Conservation (phyloP, 2,329 filamentous ascomycete genomes). For the Lachnellula suecica region DNA sequence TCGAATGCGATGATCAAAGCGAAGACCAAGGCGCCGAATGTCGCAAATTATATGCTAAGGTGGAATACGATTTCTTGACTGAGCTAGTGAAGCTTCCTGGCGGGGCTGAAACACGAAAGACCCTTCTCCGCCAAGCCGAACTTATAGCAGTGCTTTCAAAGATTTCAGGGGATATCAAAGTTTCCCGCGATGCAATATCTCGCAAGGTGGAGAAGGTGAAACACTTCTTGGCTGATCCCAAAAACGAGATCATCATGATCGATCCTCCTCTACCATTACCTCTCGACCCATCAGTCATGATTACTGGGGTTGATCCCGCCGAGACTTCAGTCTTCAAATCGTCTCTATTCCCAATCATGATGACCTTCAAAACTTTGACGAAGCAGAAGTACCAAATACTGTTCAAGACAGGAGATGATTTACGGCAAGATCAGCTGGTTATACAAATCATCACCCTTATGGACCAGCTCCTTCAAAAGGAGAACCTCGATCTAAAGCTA, state of each 20-base stretch:
- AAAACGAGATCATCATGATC: constrained; percentile 81
- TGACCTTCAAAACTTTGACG: constrained; percentile 80
- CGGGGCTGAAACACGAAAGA: constrained; percentile 72
- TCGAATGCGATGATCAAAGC: constrained; percentile 80
- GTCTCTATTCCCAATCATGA: constrained; percentile 84
- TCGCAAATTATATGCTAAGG: constrained; percentile 84
- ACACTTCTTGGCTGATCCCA: constrained; percentile 79
- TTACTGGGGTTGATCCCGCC: constrained; percentile 78
- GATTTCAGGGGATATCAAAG: constrained; percentile 84
- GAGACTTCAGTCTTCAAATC: constrained; percentile 95
- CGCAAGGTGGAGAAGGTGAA: constrained; percentile 85
- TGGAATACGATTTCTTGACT: constrained; percentile 95
- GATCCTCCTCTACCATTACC: constrained; percentile 86
- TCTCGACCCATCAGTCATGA: constrained; percentile 77
- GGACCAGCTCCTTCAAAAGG: constrained; percentile 92
- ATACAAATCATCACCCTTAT: constrained; percentile 98
- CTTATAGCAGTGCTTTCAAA: constrained; percentile 83
- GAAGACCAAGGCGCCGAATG: constrained; percentile 73
- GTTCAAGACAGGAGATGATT: constrained; percentile 95
- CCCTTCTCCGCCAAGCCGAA: constrained; percentile 82
- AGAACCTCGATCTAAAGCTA: constrained; percentile 92
- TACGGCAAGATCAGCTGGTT: constrained; percentile 94
- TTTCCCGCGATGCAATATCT: constrained; percentile 68
- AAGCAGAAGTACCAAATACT: constrained; percentile 85
- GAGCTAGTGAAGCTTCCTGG: constrained; percentile 72